Conservation (phyloP, 495 filamentous ascomycete genomes). For the Thermothielavioides terrestris region DNA sequence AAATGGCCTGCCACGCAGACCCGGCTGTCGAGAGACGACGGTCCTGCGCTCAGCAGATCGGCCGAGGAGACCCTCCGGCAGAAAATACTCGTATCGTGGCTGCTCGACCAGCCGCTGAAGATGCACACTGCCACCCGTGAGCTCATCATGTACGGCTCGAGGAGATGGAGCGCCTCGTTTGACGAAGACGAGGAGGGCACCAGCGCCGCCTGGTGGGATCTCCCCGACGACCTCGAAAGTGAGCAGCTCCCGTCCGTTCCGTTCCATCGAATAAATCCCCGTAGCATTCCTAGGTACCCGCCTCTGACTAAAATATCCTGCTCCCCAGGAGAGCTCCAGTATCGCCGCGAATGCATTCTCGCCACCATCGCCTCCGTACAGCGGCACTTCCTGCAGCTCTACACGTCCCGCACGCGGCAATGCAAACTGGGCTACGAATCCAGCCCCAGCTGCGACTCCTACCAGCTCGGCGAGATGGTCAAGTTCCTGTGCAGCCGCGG, state of each 20-base stretch:
- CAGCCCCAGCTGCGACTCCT: slow-evolving; percentile 69
- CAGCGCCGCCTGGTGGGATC: slow-evolving; percentile 58
- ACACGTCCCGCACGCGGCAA: slow-evolving; percentile 53
- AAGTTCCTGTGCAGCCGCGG: slow-evolving; percentile 60
- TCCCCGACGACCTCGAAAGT: slow-evolving; percentile 70
- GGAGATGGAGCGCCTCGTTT: slow-evolving; percentile 45
- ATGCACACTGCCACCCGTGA: slow-evolving; percentile 47
- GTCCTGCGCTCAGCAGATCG: slow-evolving; percentile 23
- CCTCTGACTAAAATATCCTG: not conserved
- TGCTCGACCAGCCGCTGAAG: slow-evolving; percentile 47
- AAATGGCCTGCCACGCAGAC: slow-evolving; percentile 40
- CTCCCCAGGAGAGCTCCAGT: slow-evolving; percentile 57
- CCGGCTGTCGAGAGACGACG: slow-evolving; percentile 32
- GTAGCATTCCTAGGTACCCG: no score
- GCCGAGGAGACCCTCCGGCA: slow-evolving; percentile 53
- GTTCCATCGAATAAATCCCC: no score
- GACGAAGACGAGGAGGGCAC: slow-evolving; percentile 29
- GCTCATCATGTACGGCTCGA: slow-evolving; percentile 59
- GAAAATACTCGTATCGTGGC: slow-evolving; percentile 52
- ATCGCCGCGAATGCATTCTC: slow-evolving; percentile 60
- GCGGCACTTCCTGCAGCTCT: slow-evolving; percentile 60
- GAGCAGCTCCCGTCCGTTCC: slow-evolving; percentile 13
- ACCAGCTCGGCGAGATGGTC: slow-evolving; percentile 77
- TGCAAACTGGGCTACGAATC: slow-evolving; percentile 73
- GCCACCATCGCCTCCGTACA: slow-evolving; percentile 70